Evolutionary conservation across 2,329 filamentous ascomycete species (phyloP), one percentile per base, ranked within the genome.

Genomic region (Colletotrichum theobromicola): DNA sequence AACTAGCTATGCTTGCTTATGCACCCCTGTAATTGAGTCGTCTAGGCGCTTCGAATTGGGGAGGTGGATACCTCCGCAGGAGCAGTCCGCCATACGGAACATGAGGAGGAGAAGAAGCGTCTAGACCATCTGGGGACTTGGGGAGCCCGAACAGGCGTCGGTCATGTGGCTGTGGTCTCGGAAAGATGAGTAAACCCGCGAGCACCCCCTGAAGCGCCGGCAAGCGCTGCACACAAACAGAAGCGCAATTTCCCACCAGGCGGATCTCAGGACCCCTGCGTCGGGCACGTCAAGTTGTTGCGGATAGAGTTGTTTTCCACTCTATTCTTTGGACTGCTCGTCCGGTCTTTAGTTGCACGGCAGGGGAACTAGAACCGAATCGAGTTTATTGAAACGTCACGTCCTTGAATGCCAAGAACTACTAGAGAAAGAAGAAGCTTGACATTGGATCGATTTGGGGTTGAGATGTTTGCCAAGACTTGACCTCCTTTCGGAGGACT

Each of bases 301-400:
- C 46, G 28, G 28, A 57, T 64, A 73, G 53, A 68, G 53, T 50
- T 15, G 34, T 32, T 32, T 35, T 58, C 34, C 42, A 63, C 34
- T 46, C 12, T 63, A 37, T 21, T 34, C n/a, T 32, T 18, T 57
- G 61, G 32, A 15, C 32, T 32, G 50, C 34, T 66, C 61, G 68
- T 32, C 68, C 50, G 34, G 60, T 66, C 46, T 70, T 65, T 16
- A 72, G 42, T 72, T 26, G 32, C 8, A 24, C 5, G 5, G 42
- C 50, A 67, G 55, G 21, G 55, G 18, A 32, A 37, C 70, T 57
- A 57, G 57, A 61, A 64, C 70, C 34, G 15, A 26, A 69, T 72
- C 16, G 70, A 72, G 64, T 58, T 62, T 72, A 68, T 69, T 72
- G 70, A 68, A 72, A 63, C 70, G 34, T 69, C 64, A 35, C 8